Evolutionary conservation across 306 rosid genomes (phyloP).

Genomic region (Alnus rubra): DNA sequence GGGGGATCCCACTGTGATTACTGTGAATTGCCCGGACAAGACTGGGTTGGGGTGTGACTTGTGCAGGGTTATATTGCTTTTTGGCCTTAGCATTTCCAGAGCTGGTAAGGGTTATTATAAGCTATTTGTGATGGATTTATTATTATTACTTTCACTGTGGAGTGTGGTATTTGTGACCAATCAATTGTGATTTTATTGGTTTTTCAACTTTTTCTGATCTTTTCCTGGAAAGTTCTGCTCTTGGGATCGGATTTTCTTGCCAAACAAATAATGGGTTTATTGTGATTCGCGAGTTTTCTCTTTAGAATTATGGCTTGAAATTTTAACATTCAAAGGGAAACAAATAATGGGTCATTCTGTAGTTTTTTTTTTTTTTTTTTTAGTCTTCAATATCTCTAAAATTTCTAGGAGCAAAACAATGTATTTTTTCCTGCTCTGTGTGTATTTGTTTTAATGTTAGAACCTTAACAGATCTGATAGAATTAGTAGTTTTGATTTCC

Average conservation of each 20-base stretch:
- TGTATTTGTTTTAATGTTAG: neutral
- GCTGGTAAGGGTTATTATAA: slow-evolving; percentile 39
- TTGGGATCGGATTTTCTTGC: slow-evolving; percentile 18
- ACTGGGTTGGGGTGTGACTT: slow-evolving; percentile 62
- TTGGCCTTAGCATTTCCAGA: slow-evolving; percentile 56
- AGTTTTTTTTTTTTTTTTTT: neutral
- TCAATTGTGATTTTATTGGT: neutral
- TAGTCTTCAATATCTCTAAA: neutral
- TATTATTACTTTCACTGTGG: neutral
- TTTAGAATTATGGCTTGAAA: neutral
- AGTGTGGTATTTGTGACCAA: neutral
- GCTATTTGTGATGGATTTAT: neutral
- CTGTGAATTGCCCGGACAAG: slow-evolving; percentile 63
- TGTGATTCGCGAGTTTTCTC: neutral
- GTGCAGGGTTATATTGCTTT: slow-evolving; percentile 50
- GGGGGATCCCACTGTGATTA: slow-evolving; percentile 52
- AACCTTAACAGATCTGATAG: neutral
- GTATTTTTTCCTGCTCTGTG: neutral
- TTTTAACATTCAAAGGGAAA: neutral
- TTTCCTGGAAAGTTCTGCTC: neutral
- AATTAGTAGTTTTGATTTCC: neutral
- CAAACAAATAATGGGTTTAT: neutral
- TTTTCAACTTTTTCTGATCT: neutral
- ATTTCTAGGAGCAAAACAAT: neutral
- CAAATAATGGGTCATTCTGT: neutral